Evolutionary conservation across 2,329 filamentous ascomycete genomes (phyloP), one percentile per base, ranked within the genome.

Genomic region (Paraphoma chrysanthemicola): DNA sequence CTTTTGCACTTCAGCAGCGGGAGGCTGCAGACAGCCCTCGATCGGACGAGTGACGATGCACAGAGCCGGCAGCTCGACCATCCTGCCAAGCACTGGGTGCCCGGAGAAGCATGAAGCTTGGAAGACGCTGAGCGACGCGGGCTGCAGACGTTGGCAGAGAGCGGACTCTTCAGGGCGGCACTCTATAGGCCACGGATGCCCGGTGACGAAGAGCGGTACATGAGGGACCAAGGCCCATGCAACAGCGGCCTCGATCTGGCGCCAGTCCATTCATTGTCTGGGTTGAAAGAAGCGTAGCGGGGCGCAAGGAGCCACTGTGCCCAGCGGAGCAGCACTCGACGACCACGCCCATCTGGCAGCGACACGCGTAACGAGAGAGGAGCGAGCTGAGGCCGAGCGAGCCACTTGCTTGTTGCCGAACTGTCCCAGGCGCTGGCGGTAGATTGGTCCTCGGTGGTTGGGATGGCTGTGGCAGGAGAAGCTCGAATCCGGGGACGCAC

Each of bases 231-330:
- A 56, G 63, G 60, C 55, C 54, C 60, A 62, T 60, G 63, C 58
- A 64, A 51, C 54, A 64, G 62, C 64, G 62, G 63, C 62, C 60
- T 67, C 59, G 63, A 16, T 53, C 66, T 73, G 69, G 67, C 66
- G 70, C 63, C 70, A 67, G 69, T 66, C 60, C 64, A 64, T 60
- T 57, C 49, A 57, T 66, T 70, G 23, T 23, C 23, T 65, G 66
- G 67, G 64, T 53, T 60, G 60, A 36, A 36, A 36, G 59, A 58
- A 50, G 51, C 51, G 57, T 59, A 60, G 60, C 52, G 53, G 60
- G 56, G 60, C 56, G 59, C 56, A 52, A 57, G 51, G 39, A 42
- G 17, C 36, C 43, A 47, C 45, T 42, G 56, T 48, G 53, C 45
- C 42, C 51, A 51, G 54, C 38, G 43, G 45, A 52, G 33, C 44